A percentile compares a stretch with the other conserved stretches of the same genome.
phyloP scores from a whole-genome alignment of 345 rosid genomes.

The Draba incana region DNA sequence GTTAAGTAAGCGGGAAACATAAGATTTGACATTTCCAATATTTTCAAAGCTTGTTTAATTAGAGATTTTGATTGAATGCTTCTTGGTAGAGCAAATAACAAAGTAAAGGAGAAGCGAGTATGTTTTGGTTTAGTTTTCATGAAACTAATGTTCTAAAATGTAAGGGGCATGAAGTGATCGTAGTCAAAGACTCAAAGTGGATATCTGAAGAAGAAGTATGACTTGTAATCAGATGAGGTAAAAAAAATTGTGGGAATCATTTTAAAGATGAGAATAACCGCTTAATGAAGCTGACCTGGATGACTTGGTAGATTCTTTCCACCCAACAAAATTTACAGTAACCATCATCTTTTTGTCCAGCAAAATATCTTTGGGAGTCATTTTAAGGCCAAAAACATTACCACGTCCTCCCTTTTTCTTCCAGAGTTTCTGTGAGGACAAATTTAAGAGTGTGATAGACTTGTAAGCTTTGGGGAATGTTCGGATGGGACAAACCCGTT shows the following conservation, averaged over 20 bases:
- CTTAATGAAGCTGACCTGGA: slow-evolving; percentile 49
- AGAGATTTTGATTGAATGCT: slow-evolving; percentile 2
- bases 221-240: neutral
- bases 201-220: neutral
- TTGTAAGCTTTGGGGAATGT: slow-evolving; percentile 47
- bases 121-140: neutral
- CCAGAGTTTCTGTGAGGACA: slow-evolving; percentile 75
- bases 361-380: slow-evolving; percentile 9
- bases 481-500: slow-evolving; percentile 59
- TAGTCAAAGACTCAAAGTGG: neutral
- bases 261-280: no score
- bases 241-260: no score
- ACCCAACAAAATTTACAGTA: slow-evolving; percentile 61
- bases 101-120: neutral
- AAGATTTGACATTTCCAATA: neutral
- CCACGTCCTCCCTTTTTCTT: slow-evolving; percentile 93
- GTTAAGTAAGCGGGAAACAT: neutral
- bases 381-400: slow-evolving; percentile 40
- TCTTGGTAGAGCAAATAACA: slow-evolving; percentile 3
- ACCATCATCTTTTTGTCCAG: slow-evolving; percentile 18
- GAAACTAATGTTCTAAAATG: no score
- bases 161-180: neutral
- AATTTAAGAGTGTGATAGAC: slow-evolving; percentile 63
- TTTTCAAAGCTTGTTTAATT: slow-evolving; percentile 10
- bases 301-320: slow-evolving; percentile 74